Conservation (phyloP, 306 rosid genomes). For the Cicer yamashitae region DNA sequence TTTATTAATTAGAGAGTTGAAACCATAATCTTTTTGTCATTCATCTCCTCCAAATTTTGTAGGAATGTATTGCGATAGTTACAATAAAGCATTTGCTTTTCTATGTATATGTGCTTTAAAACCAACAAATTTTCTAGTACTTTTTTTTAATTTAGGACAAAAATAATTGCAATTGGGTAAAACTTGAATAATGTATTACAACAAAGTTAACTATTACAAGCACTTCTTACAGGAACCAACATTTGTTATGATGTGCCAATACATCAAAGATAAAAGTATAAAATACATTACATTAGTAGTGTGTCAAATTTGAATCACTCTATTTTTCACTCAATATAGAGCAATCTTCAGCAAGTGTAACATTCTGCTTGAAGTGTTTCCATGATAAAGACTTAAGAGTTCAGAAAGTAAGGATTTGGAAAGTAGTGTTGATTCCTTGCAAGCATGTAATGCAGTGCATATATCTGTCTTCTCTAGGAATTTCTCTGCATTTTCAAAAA, state of each 20-base stretch:
- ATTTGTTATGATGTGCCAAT: neutral
- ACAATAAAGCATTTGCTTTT: too few species aligned
- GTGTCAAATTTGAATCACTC: slow-evolving; percentile 7
- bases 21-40: too few species aligned
- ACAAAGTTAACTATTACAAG: slow-evolving; percentile 21
- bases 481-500: slow-evolving; percentile 73
- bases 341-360: slow-evolving; percentile 16
- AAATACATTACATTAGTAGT: slow-evolving; percentile 5
- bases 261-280: neutral
- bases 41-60: too few species aligned
- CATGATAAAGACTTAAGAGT: slow-evolving; percentile 41
- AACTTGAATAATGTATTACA: neutral
- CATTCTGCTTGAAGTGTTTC: neutral
- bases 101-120: too few species aligned
- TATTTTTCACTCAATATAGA: neutral
- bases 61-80: too few species aligned
- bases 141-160: too few species aligned
- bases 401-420: slow-evolving; percentile 44
- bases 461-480: slow-evolving; percentile 70
- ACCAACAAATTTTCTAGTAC: too few species aligned
- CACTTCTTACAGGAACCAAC: neutral
- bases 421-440: slow-evolving; percentile 43
- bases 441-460: slow-evolving; percentile 76
- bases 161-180: too few species aligned
- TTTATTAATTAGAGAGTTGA: too few species aligned